phyloP scores from a whole-genome alignment of 179 eudicot genomes.

The Heliamphora ciliata region DNA sequence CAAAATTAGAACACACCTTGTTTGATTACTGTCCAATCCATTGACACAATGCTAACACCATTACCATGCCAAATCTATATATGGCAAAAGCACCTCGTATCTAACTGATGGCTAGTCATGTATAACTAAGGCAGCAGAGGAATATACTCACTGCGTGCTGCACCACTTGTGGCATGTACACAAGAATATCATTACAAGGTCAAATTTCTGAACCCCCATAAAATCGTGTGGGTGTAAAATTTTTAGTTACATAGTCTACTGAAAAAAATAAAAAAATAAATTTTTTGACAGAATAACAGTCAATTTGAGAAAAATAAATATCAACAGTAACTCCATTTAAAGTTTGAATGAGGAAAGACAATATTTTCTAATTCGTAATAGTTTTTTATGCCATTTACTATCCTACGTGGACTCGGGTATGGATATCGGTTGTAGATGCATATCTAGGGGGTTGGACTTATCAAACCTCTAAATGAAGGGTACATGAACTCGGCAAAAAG shows the following conservation, averaged over 20 bases:
- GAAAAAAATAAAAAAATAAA: too few relatives aligned
- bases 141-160: neutral
- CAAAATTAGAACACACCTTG: neutral
- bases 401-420: too few relatives aligned
- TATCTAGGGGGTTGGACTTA: too few relatives aligned
- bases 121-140: neutral
- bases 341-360: neutral
- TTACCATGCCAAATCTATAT: too few relatives aligned
- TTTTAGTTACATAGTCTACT: too few relatives aligned
- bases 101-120: neutral
- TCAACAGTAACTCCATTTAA: too few relatives aligned
- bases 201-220: neutral
- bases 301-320: neutral
- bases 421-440: too few relatives aligned
- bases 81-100: neutral
- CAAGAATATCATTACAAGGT: neutral
- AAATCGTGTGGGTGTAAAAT: too few relatives aligned
- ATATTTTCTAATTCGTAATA: neutral
- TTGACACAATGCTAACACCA: too few relatives aligned
- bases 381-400: neutral
- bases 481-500: too few relatives aligned
- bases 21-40: neutral
- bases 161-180: neutral
- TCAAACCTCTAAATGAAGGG: too few relatives aligned
- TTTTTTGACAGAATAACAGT: too few relatives aligned